Evolutionary conservation across 495 filamentous ascomycete species (phyloP), one percentile per base, ranked within the genome.

Genomic region (Amniculicola lignicola): DNA sequence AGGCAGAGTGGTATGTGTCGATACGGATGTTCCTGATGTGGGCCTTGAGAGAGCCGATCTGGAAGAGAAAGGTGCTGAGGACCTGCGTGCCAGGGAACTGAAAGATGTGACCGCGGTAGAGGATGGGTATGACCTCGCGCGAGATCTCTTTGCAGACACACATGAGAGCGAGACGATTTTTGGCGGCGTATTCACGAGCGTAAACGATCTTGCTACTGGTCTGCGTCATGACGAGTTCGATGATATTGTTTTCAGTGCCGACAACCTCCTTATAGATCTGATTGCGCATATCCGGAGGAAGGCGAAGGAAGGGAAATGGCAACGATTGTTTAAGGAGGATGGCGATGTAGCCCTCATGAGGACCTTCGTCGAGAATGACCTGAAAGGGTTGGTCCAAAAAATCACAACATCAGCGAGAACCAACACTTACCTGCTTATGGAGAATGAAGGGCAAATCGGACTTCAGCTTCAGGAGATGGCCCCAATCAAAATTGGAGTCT

Each of bases 401-500:
- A 15, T 1, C 10, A 23, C 7, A 29, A 2, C 22, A 10, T 33
- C 4, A 16, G 4, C 21, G 5, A 11, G 19, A 15, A 1, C 3
- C 10, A n/a, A 23, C 16, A 38, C 55, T 4, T 46, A 59, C 55
- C 41, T 43, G 40, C 24, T 48, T 53, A 16, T 50, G 19, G 33
- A 61, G 28, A 7, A 25, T 12, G 49, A 61, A 61, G 3, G 50
- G 57, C 2, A 36, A 41, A 19, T 29, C 23, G 42, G 57, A 60
- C 4, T 28, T 31, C n/a, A 60, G 49, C 37, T 54, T 60, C n/a
- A 60, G 33, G 12, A 60, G 33, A n/a, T 60, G 49, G 19, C 29
- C 42, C 27, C 33, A 60, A 15, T 60, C 40, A 28, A 14, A 39
- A 16, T 40, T 14, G 31, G 48, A 48, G 57, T 49, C 42, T 5